phyloP scores from a whole-genome alignment of 148 eudicot genomes.

The Polygonum maritimum region DNA sequence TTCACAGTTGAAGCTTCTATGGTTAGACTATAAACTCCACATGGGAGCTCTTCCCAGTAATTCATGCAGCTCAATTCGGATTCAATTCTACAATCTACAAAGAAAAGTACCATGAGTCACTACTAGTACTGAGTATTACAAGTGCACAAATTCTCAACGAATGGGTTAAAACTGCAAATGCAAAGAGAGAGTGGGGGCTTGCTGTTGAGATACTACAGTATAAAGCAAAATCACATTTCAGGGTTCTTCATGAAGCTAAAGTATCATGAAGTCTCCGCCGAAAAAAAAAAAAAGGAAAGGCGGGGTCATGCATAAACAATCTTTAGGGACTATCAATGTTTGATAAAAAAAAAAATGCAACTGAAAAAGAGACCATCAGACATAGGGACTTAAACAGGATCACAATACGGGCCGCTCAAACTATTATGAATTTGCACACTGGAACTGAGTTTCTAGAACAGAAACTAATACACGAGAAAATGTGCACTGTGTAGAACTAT shows the following conservation, averaged over 20 bases:
- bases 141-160: not conserved
- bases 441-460: not conserved
- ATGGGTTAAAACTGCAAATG: not conserved
- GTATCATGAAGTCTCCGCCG: not conserved
- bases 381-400: not conserved
- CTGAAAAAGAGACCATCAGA: not conserved
- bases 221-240: not conserved
- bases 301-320: too few species aligned
- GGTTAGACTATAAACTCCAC: slow-evolving; percentile 72
- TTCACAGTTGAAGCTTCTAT: slow-evolving; percentile 30
- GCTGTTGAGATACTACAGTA: not conserved
- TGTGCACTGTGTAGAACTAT: not conserved
- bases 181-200: not conserved
- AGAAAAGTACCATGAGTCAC: slow-evolving; percentile 11
- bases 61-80: slow-evolving; percentile 25
- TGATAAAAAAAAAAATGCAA: not conserved
- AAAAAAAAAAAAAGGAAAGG: not conserved
- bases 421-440: not conserved
- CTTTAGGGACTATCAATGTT: not conserved
- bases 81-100: slow-evolving; percentile 42
- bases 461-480: not conserved
- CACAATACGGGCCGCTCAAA: not conserved
- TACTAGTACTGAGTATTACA: not conserved
- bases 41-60: slow-evolving; percentile 94
- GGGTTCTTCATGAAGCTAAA: not conserved